These are phyloP conservation scores for Cercophora sp. DNA, from an alignment of 495 filamentous ascomycete genomes.

Conservation along the genomic window DNA sequence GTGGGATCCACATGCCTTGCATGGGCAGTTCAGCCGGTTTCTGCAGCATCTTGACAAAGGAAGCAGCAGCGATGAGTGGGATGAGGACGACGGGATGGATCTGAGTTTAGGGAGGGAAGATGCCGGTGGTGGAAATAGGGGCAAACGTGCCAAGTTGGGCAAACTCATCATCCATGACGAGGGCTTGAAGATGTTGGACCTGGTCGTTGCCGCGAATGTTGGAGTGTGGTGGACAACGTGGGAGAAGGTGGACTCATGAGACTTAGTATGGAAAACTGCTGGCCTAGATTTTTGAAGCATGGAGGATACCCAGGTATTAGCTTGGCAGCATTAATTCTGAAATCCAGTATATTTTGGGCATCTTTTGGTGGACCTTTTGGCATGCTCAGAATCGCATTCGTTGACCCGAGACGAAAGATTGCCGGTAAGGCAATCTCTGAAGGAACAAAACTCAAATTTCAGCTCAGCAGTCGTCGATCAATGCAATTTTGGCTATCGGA, in stretches of 20 bases:
- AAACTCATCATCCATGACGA: slow-evolving; percentile 90
- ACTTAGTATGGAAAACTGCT: too few relatives aligned
- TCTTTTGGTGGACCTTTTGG: too few relatives aligned
- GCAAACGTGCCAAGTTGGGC: slow-evolving; percentile 85
- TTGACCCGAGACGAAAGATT: too few relatives aligned
- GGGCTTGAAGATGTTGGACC: slow-evolving; percentile 91
- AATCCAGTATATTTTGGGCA: neutral
- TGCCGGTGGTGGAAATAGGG: slow-evolving; percentile 75
- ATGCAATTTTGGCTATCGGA: too few relatives aligned
- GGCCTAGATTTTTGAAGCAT: neutral
- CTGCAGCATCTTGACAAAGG: slow-evolving; percentile 17
- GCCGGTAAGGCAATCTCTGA: too few relatives aligned
- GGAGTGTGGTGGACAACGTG: slow-evolving; percentile 91
- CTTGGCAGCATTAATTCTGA: too few relatives aligned
- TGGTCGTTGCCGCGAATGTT: slow-evolving; percentile 87
- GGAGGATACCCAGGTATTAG: too few relatives aligned
- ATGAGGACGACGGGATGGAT: slow-evolving; percentile 47
- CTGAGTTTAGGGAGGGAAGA: slow-evolving; percentile 70
- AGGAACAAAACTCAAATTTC: too few relatives aligned
- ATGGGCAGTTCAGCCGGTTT: slow-evolving; percentile 36
- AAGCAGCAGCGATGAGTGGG: slow-evolving; percentile 27
- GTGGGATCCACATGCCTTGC: slow-evolving; percentile 23
- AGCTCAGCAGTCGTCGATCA: too few relatives aligned
- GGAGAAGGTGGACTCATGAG: too few relatives aligned
- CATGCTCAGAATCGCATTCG: too few relatives aligned